Percentiles rank a stretch among this genome's conserved stretches.
Evolutionary conservation across 768 basidiomycete genomes (phyloP).

Genomic region (Macrolepiota fuliginosa): DNA sequence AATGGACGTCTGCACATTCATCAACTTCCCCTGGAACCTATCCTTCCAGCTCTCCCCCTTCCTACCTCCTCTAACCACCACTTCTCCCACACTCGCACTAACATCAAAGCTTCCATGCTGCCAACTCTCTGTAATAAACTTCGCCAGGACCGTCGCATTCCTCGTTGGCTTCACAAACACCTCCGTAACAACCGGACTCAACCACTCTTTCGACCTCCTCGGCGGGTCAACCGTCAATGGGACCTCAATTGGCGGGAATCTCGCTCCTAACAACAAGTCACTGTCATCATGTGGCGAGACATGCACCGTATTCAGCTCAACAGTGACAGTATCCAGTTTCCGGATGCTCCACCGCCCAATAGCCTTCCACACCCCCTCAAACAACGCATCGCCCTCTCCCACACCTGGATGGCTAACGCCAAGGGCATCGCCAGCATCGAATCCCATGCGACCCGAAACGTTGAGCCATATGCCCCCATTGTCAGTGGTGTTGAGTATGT

Average conservation of each 20-base stretch:
- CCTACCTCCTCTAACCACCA: constrained; percentile 51
- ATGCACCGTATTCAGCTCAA: constrained; percentile 49
- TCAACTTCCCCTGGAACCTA: constrained; percentile 35
- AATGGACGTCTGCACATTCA: constrained; percentile 44
- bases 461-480: constrained; percentile 59
- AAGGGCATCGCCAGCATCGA: constrained; percentile 65
- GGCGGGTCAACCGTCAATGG: constrained; percentile 55
- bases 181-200: constrained; percentile 50
- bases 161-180: constrained; percentile 52
- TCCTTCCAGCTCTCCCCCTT: constrained; percentile 47
- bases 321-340: constrained; percentile 52
- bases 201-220: constrained; percentile 47
- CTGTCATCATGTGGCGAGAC: constrained; percentile 44
- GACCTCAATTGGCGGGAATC: constrained; percentile 48
- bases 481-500: constrained; percentile 59
- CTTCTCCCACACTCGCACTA: constrained; percentile 37
- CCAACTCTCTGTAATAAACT: constrained; percentile 63
- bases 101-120: constrained; percentile 45
- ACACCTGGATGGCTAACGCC: constrained; percentile 45
- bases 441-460: constrained; percentile 54
- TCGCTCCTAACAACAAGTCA: constrained; percentile 41
- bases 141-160: constrained; percentile 43
- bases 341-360: constrained; percentile 68
- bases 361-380: constrained; percentile 57
- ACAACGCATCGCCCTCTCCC: constrained; percentile 35